Evolutionary conservation across 106 monocot genomes (phyloP).

Genomic region (Dioscorea dumetorum): DNA sequence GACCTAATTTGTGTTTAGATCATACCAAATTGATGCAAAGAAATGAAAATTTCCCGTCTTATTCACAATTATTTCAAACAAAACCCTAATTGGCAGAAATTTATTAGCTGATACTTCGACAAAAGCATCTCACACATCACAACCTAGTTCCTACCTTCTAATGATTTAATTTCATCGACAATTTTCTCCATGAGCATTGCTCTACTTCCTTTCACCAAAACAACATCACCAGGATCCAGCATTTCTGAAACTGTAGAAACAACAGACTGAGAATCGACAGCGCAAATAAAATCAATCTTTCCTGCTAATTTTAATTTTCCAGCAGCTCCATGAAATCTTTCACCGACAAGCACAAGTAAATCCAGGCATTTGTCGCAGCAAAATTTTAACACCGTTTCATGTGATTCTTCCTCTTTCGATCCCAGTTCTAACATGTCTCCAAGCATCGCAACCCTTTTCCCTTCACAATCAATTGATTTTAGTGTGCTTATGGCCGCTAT

Average conservation of each 20-base stretch:
- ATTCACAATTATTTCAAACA: no score
- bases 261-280: slow-evolving; percentile 5
- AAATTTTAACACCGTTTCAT: slow-evolving; percentile 18
- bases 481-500: slow-evolving; percentile 19
- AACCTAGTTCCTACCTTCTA: neutral
- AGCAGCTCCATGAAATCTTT: slow-evolving; percentile 19
- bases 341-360: slow-evolving; percentile 18
- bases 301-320: slow-evolving; percentile 1
- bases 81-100: no score
- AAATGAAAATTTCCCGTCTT: no score
- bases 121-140: no score
- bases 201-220: slow-evolving; percentile 29
- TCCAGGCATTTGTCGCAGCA: slow-evolving; percentile 13
- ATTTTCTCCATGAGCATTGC: slow-evolving; percentile 32
- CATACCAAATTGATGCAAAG: no score
- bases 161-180: slow-evolving; percentile 16
- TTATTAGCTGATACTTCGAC: no score
- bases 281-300: neutral
- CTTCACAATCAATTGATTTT: slow-evolving; percentile 19
- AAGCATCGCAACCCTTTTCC: slow-evolving; percentile 21
- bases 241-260: neutral
- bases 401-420: slow-evolving; percentile 4
- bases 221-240: slow-evolving; percentile 18
- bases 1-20: no score
- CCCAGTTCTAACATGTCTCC: slow-evolving; percentile 39